Evolutionary conservation across 257 asterid genomes (phyloP), one percentile per base, ranked within the genome.

Genomic region (Nicotiana tomentosiformis): DNA sequence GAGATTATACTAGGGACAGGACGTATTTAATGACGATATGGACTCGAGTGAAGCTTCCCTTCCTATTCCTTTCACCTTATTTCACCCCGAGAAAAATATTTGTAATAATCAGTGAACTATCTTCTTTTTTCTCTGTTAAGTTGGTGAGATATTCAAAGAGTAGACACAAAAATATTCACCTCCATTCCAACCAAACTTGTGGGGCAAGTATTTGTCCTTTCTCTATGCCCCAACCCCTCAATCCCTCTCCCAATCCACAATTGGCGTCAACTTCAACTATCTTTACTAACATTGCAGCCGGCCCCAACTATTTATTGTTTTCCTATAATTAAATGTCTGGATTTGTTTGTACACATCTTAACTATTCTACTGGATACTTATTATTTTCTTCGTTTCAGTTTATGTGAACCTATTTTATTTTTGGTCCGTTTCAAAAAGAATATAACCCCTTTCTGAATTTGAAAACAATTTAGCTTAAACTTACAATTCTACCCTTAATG

Each of bases 101-200:
- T 17, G 4, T 5, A 70, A 35, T 37, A 69, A 69, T 39, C 37
- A 43, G 37, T 20, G 78, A 70, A 6, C n/a, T 39, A 12, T 72
- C 1, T 46, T 43, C 7, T 72, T 72, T 46, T 72, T 72, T 72
- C 2, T 72, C 6, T 12, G 20, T 7, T 72, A 43, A 43, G 78
- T 10, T 46, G 61, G 78, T 43, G 79, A 72, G 58, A 72, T 46
- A 46, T 72, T 72, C 20, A 20, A 72, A 23, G 61, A 46, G 35
- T n/a, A 70, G 35, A 29, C 23, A 70, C 20, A 72, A 72, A 43
- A 3, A 46, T 70, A 43, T 70, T 72, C 79, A 46, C 39, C 79
- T 46, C 39, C 79, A 72, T 43, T 72, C 78, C 23, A 72, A 23
- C 60, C 60, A 72, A 72, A 72, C 79, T 43, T 72, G 79, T 46